Percentiles rank a stretch among this genome's conserved stretches.
phyloP scores from a whole-genome alignment of 768 basidiomycete genomes.

The Chiua virens region DNA sequence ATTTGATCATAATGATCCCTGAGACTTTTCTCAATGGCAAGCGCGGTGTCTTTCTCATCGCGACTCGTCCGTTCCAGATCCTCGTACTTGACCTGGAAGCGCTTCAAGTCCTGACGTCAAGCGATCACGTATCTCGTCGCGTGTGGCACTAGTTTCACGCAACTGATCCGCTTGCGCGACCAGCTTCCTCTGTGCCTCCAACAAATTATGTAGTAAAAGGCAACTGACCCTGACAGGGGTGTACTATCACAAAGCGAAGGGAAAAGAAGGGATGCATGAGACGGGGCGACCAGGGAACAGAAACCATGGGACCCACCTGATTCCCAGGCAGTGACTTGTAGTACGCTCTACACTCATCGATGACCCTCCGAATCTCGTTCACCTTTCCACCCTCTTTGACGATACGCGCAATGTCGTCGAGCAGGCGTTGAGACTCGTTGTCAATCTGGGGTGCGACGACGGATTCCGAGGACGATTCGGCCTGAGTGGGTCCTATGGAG shows the following conservation, averaged over 20 bases:
- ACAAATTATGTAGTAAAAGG: constrained; percentile 50
- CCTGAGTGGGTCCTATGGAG: constrained; percentile 18
- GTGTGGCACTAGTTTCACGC: constrained; percentile 31
- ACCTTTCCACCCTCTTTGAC: constrained; percentile 58
- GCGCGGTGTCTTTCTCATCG: constrained; percentile 52
- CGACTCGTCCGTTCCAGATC: constrained; percentile 40
- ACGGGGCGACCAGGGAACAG: constrained; percentile 9
- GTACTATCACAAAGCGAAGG: constrained; percentile 35
- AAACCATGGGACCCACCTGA: constrained; percentile 34
- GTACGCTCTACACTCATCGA: constrained; percentile 51
- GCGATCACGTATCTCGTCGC: constrained; percentile 32
- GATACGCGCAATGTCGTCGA: constrained; percentile 52
- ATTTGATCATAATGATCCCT: constrained; percentile 51
- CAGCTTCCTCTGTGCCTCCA: constrained; percentile 46
- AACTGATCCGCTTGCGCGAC: constrained; percentile 35
- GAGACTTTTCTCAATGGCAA: constrained; percentile 52
- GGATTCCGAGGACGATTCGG: constrained; percentile 22
- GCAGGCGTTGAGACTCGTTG: constrained; percentile 50
- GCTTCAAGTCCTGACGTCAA: constrained; percentile 37
- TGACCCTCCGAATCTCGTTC: constrained; percentile 46
- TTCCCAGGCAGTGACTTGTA: constrained; percentile 46
- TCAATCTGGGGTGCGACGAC: constrained; percentile 29
- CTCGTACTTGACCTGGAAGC: constrained; percentile 39
- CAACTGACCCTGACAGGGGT: constrained; percentile 49
- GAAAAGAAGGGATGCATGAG: constrained; percentile 1